phyloP scores from a whole-genome alignment of 2,329 filamentous ascomycete species.

The Trichoderma pleuroti region DNA sequence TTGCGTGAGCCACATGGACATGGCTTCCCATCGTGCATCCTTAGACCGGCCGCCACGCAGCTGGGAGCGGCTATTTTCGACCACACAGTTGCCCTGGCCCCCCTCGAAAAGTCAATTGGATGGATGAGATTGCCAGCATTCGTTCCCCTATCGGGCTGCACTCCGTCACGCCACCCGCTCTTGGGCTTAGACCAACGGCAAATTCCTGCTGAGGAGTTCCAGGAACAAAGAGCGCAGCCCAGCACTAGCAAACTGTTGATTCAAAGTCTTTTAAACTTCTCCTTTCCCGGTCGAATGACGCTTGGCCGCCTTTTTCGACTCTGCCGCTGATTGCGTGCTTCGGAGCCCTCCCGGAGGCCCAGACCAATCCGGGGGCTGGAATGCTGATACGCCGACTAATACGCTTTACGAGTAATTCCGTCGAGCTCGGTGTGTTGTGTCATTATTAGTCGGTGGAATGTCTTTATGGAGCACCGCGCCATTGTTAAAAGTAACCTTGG shows the following conservation, averaged over 20 bases:
- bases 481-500: slow-evolving; percentile 7
- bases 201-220: background rate
- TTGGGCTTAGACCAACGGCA: slow-evolving; percentile 7
- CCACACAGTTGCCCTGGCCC: background rate
- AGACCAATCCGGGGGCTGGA: background rate
- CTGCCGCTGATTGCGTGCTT: slow-evolving; percentile 3
- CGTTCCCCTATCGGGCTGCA: background rate
- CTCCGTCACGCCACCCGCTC: slow-evolving; percentile 13
- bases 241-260: background rate
- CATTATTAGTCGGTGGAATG: background rate
- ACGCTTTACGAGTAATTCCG: background rate
- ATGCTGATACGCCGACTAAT: background rate
- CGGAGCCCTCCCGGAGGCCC: background rate
- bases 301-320: background rate
- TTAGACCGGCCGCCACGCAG: slow-evolving; percentile 5
- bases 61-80: background rate
- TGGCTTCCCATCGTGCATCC: slow-evolving; percentile 4
- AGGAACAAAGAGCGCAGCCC: slow-evolving; percentile 1
- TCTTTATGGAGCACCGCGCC: background rate
- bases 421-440: background rate
- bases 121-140: background rate
- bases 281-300: background rate
- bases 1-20: slow-evolving; percentile 10
- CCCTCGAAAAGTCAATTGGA: background rate
- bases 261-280: background rate